Evolutionary conservation across 129 eudicot genomes (phyloP).

Genomic region (Cynara cardunculus): DNA sequence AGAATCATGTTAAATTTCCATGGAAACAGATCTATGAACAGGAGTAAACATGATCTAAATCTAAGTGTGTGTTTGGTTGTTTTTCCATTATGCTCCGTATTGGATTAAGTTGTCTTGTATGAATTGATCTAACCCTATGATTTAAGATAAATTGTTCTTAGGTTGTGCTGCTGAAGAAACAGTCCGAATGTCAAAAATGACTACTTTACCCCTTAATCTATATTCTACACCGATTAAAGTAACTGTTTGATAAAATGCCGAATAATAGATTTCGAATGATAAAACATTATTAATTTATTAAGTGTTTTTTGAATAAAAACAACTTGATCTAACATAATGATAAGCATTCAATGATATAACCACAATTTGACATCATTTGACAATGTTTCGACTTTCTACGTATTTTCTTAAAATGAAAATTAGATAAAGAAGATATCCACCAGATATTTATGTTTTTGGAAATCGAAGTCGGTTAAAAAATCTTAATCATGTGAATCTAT

Average conservation of each 20-base stretch:
- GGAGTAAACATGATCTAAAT: not conserved
- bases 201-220: not conserved
- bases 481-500: not conserved
- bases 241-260: not conserved
- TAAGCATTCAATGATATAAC: too few relatives aligned
- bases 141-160: too few relatives aligned
- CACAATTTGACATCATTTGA: too few relatives aligned
- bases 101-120: too few relatives aligned
- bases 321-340: not conserved
- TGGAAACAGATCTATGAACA: too few relatives aligned
- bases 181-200: not conserved
- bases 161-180: not conserved
- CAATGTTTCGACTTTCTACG: not conserved
- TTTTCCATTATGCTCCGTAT: not conserved
- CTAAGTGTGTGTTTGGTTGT: not conserved
- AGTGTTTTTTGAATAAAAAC: too few relatives aligned
- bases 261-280: not conserved
- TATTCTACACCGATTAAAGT: not conserved
- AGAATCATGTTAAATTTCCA: constrained; percentile 8
- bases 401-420: too few relatives aligned
- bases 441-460: too few relatives aligned
- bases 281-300: too few relatives aligned
- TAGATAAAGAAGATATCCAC: not conserved
- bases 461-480: too few relatives aligned
- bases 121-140: not conserved